Conservation (phyloP, 768 basidiomycete genomes). For the Obba rivulosa region DNA sequence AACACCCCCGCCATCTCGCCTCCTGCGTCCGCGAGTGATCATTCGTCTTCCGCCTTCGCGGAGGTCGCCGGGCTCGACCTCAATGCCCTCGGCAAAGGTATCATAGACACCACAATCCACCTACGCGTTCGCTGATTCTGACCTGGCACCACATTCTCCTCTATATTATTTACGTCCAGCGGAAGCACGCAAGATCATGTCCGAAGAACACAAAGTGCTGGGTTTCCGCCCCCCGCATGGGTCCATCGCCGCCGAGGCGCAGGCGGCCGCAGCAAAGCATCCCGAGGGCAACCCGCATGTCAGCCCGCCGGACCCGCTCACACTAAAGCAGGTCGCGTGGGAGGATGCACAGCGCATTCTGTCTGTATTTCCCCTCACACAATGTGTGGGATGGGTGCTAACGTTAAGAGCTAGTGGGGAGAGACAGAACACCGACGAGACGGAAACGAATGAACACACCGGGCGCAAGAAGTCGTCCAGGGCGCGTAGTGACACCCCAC, state of each 20-base stretch:
- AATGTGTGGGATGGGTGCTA: not conserved
- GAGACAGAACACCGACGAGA: constrained; percentile 11
- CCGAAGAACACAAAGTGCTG: constrained; percentile 30
- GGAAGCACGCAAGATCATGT: constrained; percentile 31
- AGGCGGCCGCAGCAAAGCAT: constrained; percentile 30
- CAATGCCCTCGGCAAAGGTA: constrained; percentile 19
- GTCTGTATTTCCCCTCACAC: constrained; percentile 4
- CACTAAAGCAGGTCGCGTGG: constrained; percentile 21
- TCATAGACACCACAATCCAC: too few relatives aligned
- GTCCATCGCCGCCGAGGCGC: constrained; percentile 31
- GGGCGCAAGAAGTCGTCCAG: not conserved
- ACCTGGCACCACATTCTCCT: too few relatives aligned
- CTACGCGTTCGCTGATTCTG: too few relatives aligned
- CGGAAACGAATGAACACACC: constrained; percentile 1
- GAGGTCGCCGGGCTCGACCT: constrained; percentile 20
- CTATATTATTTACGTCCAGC: constrained; percentile 7
- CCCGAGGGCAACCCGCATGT: constrained; percentile 16
- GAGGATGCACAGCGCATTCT: constrained; percentile 22
- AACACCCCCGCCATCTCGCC: constrained; percentile 54
- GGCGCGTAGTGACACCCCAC: constrained; percentile 2
- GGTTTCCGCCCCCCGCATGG: constrained; percentile 31
- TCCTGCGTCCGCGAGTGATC: not conserved
- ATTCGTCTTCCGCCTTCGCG: constrained; percentile 8
- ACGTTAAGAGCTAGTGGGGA: constrained; percentile 8
- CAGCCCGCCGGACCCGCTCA: constrained; percentile 6